A percentile compares a stretch with the other conserved stretches of the same genome.
These are phyloP conservation scores for Xylaria grammica DNA, from an alignment of 495 filamentous ascomycete genomes.

Conservation along the genomic window DNA sequence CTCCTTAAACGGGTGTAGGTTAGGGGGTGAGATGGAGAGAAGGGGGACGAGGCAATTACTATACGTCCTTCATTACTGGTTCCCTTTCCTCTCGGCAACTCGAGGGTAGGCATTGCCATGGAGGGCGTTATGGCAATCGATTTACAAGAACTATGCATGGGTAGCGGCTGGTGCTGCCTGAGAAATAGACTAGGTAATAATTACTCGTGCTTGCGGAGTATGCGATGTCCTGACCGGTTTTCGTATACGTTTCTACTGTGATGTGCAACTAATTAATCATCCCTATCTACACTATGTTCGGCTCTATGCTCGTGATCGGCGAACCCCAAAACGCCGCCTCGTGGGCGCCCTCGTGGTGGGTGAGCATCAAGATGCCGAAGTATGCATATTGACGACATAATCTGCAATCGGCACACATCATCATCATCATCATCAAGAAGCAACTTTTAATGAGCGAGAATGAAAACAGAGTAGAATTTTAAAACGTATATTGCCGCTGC, in stretches of 20 bases:
- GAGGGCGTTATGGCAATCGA: not conserved
- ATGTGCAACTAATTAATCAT: not conserved
- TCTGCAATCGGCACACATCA: not conserved
- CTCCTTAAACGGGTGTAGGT: not conserved
- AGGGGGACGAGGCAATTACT: not conserved
- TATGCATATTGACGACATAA: not conserved
- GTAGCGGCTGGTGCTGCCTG: not conserved
- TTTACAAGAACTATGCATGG: not conserved
- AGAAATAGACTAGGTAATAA: not conserved
- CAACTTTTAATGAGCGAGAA: too few relatives aligned
- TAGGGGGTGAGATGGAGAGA: slow-evolving; percentile 1
- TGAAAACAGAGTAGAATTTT: too few relatives aligned
- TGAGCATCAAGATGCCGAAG: not conserved
- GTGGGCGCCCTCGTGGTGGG: not conserved
- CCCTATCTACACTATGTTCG: not conserved
- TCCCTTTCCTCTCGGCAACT: not conserved
- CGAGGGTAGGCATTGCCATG: not conserved
- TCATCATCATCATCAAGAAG: too few relatives aligned
- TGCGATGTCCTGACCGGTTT: not conserved
- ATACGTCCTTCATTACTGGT: not conserved
- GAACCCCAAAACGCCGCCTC: not conserved
- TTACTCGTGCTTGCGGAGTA: too few relatives aligned
- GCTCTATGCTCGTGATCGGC: not conserved
- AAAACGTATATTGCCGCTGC: too few relatives aligned
- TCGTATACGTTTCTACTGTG: not conserved